phyloP scores from a whole-genome alignment of 805 yeast species.

The Cyberlindnera misumaiensis region DNA sequence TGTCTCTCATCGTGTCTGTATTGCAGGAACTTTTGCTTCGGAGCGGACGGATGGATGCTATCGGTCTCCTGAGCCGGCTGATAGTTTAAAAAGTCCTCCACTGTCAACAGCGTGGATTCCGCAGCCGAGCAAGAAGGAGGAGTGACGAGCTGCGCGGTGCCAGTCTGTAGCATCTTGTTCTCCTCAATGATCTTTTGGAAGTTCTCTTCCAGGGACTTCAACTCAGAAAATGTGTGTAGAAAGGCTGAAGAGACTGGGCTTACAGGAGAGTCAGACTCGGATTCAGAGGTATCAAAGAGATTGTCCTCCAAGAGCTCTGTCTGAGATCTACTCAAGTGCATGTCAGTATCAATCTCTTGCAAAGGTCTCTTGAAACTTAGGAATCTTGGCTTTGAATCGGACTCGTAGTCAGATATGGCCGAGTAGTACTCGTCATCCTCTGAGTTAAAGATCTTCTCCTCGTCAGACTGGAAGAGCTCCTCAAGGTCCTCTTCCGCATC shows the following conservation, averaged over 20 bases:
- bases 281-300: constrained; percentile 14
- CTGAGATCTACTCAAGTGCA: constrained; percentile 9
- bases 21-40: constrained; percentile 16
- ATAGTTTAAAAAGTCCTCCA: constrained; percentile 17
- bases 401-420: constrained; percentile 20
- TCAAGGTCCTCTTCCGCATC: constrained; percentile 15
- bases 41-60: neutral
- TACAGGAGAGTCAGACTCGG: constrained; percentile 13
- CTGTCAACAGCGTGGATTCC: neutral
- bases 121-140: constrained; percentile 4
- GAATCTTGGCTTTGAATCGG: constrained; percentile 8
- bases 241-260: constrained; percentile 9
- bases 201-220: constrained; percentile 23
- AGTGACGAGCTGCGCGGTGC: constrained; percentile 1
- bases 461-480: constrained; percentile 10
- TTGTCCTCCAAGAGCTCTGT: constrained; percentile 7
- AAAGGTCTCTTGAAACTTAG: constrained; percentile 12
- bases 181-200: constrained; percentile 23
- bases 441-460: constrained; percentile 22
- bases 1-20: constrained; percentile 25
- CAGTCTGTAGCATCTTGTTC: constrained; percentile 8
- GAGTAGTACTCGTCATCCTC: constrained; percentile 22
- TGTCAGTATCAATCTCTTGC: constrained; percentile 11
- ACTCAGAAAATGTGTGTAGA: constrained; percentile 14
- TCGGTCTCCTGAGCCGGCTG: constrained; percentile 4